phyloP scores from a whole-genome alignment of 805 yeast genomes.

The Starmerella floris region DNA sequence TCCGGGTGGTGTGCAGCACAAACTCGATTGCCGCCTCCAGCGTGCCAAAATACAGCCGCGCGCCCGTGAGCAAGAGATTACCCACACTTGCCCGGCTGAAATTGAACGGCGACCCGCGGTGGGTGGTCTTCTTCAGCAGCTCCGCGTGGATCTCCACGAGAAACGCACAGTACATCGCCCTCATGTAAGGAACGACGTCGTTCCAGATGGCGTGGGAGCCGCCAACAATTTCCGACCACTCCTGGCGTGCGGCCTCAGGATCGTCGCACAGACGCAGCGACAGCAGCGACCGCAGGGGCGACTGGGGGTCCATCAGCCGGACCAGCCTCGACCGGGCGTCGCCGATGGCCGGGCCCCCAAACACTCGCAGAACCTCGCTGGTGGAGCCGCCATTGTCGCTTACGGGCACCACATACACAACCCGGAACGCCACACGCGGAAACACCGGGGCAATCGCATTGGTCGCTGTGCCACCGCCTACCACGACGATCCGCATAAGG shows the following conservation, averaged over 20 bases:
- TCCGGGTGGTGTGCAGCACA: slow-evolving; percentile 48
- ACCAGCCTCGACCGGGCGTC: slow-evolving; percentile 76
- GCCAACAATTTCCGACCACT: slow-evolving; percentile 70
- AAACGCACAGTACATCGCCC: slow-evolving; percentile 64
- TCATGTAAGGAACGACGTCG: slow-evolving; percentile 41
- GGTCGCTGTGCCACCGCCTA: slow-evolving; percentile 46
- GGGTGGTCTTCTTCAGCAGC: slow-evolving; percentile 48
- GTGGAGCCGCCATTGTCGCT: slow-evolving; percentile 94
- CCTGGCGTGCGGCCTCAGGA: slow-evolving; percentile 40
- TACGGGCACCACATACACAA: slow-evolving; percentile 65
- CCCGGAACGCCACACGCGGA: slow-evolving; percentile 31
- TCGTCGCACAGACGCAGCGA: slow-evolving; percentile 41
- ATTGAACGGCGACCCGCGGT: slow-evolving; percentile 42
- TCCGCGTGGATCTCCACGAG: slow-evolving; percentile 69
- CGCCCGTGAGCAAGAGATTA: slow-evolving; percentile 69
- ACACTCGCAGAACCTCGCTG: slow-evolving; percentile 67
- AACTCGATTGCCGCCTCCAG: slow-evolving; percentile 74
- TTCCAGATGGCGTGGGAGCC: slow-evolving; percentile 65
- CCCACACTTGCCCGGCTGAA: slow-evolving; percentile 76
- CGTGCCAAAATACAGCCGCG: slow-evolving; percentile 68
- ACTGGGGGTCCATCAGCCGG: slow-evolving; percentile 45
- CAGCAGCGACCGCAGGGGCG: slow-evolving; percentile 29
- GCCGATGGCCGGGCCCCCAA: slow-evolving; percentile 94
- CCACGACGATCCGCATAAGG: slow-evolving; percentile 22
- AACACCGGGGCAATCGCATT: slow-evolving; percentile 58